Percentiles rank a stretch among this genome's conserved stretches.
Evolutionary conservation across 495 filamentous ascomycete species (phyloP).

Genomic region (Aspergillus conjunctus): DNA sequence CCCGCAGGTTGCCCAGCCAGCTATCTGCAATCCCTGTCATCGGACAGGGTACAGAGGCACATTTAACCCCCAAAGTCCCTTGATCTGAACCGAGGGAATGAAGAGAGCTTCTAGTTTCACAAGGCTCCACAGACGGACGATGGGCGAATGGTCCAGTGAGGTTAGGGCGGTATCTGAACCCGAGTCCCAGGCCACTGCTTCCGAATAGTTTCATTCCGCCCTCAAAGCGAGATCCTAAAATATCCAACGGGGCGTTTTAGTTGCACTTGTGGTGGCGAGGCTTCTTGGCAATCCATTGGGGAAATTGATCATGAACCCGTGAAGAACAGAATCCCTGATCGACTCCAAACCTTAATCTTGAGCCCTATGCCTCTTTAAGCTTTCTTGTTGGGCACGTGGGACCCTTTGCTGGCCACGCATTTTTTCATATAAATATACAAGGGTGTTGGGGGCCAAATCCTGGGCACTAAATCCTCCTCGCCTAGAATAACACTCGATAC

Average conservation of each 20-base stretch:
- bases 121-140: not conserved
- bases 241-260: not conserved
- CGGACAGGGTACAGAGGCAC: not conserved
- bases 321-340: not conserved
- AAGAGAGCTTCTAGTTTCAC: not conserved
- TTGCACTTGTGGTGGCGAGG: not conserved
- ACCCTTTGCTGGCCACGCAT: not conserved
- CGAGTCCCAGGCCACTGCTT: not conserved
- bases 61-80: not conserved
- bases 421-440: not conserved
- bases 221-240: not conserved
- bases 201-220: not conserved
- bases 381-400: not conserved
- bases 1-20: not conserved
- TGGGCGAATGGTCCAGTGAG: not conserved
- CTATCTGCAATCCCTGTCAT: not conserved
- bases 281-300: not conserved
- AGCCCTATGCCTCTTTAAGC: not conserved
- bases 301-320: not conserved
- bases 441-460: not conserved
- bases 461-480: not conserved
- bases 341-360: not conserved
- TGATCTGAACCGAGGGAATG: not conserved
- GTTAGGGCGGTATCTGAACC: not conserved
- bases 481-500: not conserved